Base-by-base conservation (phyloP, 139 green algal species). In the Tetradesmus lagerheimii region DNA sequence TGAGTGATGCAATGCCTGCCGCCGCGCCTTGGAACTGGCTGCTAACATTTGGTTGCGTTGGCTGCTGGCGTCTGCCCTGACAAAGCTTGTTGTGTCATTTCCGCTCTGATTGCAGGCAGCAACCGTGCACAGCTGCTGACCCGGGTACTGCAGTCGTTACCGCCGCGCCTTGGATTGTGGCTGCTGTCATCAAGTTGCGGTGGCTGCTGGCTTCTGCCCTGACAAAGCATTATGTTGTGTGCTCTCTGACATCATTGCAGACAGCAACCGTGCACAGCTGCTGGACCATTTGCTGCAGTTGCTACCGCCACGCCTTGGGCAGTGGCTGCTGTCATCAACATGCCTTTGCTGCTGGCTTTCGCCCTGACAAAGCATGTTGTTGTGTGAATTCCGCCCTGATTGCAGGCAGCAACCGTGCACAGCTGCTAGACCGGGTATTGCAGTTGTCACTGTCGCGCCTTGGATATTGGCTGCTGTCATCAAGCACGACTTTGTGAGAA, bases 301-400 rank as follows among this genome's bases (percentile, higher is more conserved):
- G 50, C 95, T 98, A 87, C 98, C 98, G 0, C 97, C 98, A 15
- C 93, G 95, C 75, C 93, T 99, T 91, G 97, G 99, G 91, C 89
- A 90, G 64, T 99, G 96, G 96, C 95, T 98, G 57, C 91, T 99
- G 47, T 90, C 74, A n/a, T n/a, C n/a, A n/a, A 23, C 57, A 5
- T 71, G 57, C 50, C 14, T 64, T n/a, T n/a, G n/a, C n/a, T n/a
- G n/a, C n/a, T n/a, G n/a, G n/a, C n/a, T n/a, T n/a, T n/a, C n/a
- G n/a, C n/a, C n/a, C n/a, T n/a, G n/a, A n/a, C n/a, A n/a, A n/a
- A n/a, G n/a, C n/a, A n/a, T n/a, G n/a, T n/a, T n/a, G n/a, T n/a
- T n/a, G n/a, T n/a, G 6, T 50, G 43, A 5, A 9, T 50, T 50
- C 43, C 43, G 6, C 5, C 43, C 5, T 50, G 43, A 15, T 9